Base-by-base conservation (phyloP, 2,329 filamentous ascomycete species). In the Westerdykella sp. region DNA sequence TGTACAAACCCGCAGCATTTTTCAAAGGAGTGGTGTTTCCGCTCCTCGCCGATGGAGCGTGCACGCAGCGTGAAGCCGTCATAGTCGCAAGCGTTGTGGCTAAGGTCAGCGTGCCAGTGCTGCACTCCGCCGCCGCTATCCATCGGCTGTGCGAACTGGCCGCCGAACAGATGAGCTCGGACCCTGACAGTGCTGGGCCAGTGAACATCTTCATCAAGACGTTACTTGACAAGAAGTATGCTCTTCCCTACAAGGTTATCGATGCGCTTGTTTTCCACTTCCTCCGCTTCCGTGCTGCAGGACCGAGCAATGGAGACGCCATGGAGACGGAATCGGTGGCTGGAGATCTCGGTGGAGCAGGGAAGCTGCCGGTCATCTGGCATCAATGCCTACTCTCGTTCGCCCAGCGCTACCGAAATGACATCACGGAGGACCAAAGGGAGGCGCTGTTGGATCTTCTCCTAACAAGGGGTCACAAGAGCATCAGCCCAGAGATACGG, bases 21-120 rank as follows among this genome's bases (percentile, higher is more conserved):
- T 98, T 98, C 78, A 95, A 96, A 67, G 93, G 90, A 4, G 81
- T 98, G 55, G 75, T 98, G 13, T 97, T 97, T 63, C 93, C 93
- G 1, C 78, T 98, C 14, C 83, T 95, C 9, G 80, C 79, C 7
- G 85, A 83, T 40, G 87, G 88, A 22, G 88, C 84, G n/a, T 96
- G 90, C 71, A 95, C 90, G 0, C 71, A 97, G 40, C 81, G 90
- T 40, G 93, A 98, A 69, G 93, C 93, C 5, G 83, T 88, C 55
- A 97, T 98, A 54, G 80, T 98, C 34, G 87, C 85, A 3, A 89
- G 84, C 7, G 90, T 95, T 1, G 77, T 98, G 37, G 80, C 85
- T 5, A 78, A 90, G 46, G 83, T 96, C 14, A 89, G 85, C 2
- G 85, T 97, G 14, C 93, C 88, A 0, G 89, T 96, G 1, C 75